Evolutionary conservation across 2,329 filamentous ascomycete genomes (phyloP), one percentile per base, ranked within the genome.

Genomic region (Nigrograna mackinnonii): DNA sequence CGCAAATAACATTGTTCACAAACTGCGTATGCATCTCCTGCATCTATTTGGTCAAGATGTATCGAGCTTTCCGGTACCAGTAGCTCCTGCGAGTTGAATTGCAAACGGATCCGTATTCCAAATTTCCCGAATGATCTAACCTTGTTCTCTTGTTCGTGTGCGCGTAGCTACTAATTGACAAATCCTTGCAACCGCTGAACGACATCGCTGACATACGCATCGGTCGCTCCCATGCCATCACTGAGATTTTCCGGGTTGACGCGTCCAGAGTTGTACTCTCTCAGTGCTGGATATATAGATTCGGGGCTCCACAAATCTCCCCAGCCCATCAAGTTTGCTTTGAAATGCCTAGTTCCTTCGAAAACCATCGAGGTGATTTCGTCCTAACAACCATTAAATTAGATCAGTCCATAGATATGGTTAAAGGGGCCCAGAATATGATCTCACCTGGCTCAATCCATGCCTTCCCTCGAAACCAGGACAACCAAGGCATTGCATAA

Each of bases 401-500:
- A 9, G 9, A 28, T 28, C 24, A n/a, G n/a, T 28, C 9, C 24
- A 28, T 28, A 9, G 24, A 28, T 28, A 28, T 28, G 9, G 24
- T 28, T n/a, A n/a, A n/a, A n/a, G n/a, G n/a, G n/a, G 24, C 24
- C 24, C 24, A 28, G 24, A n/a, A n/a, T 28, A 9, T 28, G 9
- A n/a, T 45, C 41, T 5, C 41, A 51, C 48, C 34, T 49, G 43
- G 16, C 39, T 44, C 19, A 52, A 39, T 2, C 41, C 41, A 26
- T 52, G 42, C 26, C 37, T 28, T n/a, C 49, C 49, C 4, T 37
- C 26, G 20, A 28, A 42, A 9, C 46, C 49, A 20, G 21, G n/a
- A 17, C 49, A 49, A 18, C 37, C 35, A 7, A 20, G 31, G 31
- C 49, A 52, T 31, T 49, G 46, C 46, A 52, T 52, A 11, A 52